Evolutionary conservation across 2,329 filamentous ascomycete genomes (phyloP), one percentile per base, ranked within the genome.

Genomic region (Penicillium oxalicum): DNA sequence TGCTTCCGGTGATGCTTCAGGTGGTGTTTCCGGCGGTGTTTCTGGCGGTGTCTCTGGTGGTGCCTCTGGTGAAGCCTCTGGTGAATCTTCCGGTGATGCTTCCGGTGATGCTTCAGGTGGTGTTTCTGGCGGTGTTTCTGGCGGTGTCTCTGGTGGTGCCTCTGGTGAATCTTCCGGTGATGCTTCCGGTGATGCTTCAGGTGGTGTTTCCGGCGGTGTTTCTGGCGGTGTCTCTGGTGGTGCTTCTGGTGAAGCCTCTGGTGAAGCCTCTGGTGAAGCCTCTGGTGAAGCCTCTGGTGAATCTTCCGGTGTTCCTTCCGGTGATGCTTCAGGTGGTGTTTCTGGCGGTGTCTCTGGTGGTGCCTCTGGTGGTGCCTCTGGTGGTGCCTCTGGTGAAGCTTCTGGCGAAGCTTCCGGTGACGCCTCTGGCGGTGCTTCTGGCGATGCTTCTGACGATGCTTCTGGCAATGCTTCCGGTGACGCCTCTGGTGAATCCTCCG

Each of bases 391-490:
- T n/a, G n/a, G n/a, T n/a, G n/a, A n/a, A 34, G 48, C 42, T 47
- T 46, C 46, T 49, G 43, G 12, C 45, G 13, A 40, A 18, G 33
- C 33, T 43, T 51, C 48, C 40, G 51, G 51, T 44, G 48, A 45
- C 46, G 27, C 46, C 51, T 43, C 45, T 39, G 33, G 45, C 49
- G 51, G 46, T 32, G 40, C 45, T 53, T 49, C 51, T 51, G 51
- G 51, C 48, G 25, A n/a, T 45, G 40, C 43, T 48, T 45, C 50
- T 45, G 39, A 33, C 50, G 48, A 44, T 50, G 47, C 11, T 48
- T 32, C 29, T 32, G 29, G 29, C 3, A 4, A 11, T 32, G 29
- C 29, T 32, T 32, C 29, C 28, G 51, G 48, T 49, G 49, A 13
- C 6, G 36, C 13, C n/a, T 38, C 36, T 24, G 36, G 36, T 25